Evolutionary conservation across 1,139 yeast genomes (phyloP).

Genomic region (Debaryomyces subglobosus): DNA sequence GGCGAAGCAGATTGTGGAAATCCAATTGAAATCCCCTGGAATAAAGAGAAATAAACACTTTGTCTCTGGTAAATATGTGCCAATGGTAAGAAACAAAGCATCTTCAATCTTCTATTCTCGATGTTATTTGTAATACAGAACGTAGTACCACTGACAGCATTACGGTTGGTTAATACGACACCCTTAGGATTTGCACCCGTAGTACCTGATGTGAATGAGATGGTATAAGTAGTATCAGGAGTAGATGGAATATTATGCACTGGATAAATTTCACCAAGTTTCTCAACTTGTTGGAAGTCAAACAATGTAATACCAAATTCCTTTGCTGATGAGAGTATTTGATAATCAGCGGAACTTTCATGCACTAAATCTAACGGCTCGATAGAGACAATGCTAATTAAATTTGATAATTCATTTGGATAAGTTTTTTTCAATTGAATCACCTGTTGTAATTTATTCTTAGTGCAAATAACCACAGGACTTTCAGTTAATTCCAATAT

Average conservation of each 20-base stretch:
- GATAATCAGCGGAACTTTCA: conserved; percentile 14
- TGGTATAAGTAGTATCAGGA: conserved; percentile 60
- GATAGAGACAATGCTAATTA: conserved; percentile 43
- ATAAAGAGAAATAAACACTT: conserved; percentile 26
- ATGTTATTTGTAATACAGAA: conserved; percentile 24
- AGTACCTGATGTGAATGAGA: conserved; percentile 79
- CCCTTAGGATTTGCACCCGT: conserved; percentile 75
- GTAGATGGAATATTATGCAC: conserved; percentile 51
- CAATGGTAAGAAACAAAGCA: conserved; percentile 57
- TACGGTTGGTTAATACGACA: conserved; percentile 60
- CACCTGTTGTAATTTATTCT: conserved; percentile 33
- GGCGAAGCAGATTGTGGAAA: conserved; percentile 46
- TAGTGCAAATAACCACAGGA: conserved; percentile 39
- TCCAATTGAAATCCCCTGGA: conserved; percentile 37
- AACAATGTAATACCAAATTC: conserved; percentile 34
- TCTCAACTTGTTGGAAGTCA: conserved; percentile 55
- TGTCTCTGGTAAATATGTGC: conserved; percentile 70
- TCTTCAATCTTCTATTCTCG: conserved; percentile 11
- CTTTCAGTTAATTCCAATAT: conserved; percentile 38
- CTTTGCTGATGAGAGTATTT: conserved; percentile 25
- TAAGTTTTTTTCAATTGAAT: conserved; percentile 29
- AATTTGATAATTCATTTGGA: conserved; percentile 28
- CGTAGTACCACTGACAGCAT: conserved; percentile 53
- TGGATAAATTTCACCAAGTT: conserved; percentile 54
- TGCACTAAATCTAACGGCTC: conserved; percentile 36